Base-by-base conservation (phyloP, 768 basidiomycete species). In the Tubosaeta sp. region DNA sequence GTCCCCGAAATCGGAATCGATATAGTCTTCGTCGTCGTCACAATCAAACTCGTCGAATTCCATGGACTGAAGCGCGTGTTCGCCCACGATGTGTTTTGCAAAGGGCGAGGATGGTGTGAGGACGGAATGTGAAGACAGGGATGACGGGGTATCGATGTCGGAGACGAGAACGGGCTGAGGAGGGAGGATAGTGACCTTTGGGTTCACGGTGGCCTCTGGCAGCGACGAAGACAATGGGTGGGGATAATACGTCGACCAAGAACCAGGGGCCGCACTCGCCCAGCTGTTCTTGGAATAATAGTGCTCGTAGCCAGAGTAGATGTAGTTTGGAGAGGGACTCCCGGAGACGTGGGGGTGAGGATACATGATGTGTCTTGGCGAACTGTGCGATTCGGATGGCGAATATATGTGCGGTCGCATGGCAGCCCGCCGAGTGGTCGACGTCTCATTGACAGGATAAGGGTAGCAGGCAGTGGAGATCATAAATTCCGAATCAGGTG, bases 401-500 rank as follows among this genome's bases (percentile, higher is more conserved):
- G 55, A 67, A 56, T 61, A 70, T 69, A 68, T 70, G 59, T 69
- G 52, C 4, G 66, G 68, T 11, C 60, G 60, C 53, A 60, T 42
- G 18, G 53, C 46, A 49, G 34, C 51, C 35, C 60, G 60, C 25
- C 56, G 55, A 47, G 49, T 19, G 52, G 65, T 41, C 38, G 66
- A 56, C 55, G 44, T 53, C 57, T 62, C 58, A 56, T 59, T 47
- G 34, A 56, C 53, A 42, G 59, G 58, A 56, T 57, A 64, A 58
- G 60, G 66, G 56, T 69, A 63, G 49, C 45, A 58, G 48, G 56
- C 55, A 54, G 62, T 53, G 57, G 67, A 63, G 49, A 70, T 66
- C 68, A 70, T 70, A 53, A 56, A 50, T 14, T 38, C 56, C 60
- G 51, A 55, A 68, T 67, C 46, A 55, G 56, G 55, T 34, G 27